phyloP scores from a whole-genome alignment of 345 rosid species.

The Rhodamnia argentea region DNA sequence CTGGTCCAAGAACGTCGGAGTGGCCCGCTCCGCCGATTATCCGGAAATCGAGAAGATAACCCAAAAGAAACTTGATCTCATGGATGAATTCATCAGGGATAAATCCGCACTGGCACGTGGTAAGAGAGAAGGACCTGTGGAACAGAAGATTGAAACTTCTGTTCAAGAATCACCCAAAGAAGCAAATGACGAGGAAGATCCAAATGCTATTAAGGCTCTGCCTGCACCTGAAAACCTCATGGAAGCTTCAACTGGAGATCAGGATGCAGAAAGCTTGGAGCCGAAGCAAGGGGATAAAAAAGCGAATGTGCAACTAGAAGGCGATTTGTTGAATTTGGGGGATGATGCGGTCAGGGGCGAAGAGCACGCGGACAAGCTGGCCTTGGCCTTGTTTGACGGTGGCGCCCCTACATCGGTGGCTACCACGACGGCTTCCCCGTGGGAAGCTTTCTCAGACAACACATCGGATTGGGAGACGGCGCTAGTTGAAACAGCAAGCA shows the following conservation, averaged over 20 bases:
- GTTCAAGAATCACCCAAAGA: neutral
- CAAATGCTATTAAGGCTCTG: constrained; percentile 73
- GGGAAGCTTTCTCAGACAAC: constrained; percentile 70
- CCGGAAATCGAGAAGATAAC: constrained; percentile 94
- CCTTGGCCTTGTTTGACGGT: constrained; percentile 67
- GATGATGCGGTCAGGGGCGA: constrained; percentile 56
- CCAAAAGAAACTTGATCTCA: constrained; percentile 55
- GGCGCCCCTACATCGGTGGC: constrained; percentile 35
- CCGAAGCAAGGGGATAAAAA: constrained; percentile 26
- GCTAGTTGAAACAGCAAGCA: constrained; percentile 75
- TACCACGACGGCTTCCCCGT: constrained; percentile 33
- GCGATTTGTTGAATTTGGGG: constrained; percentile 74
- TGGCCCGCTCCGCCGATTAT: constrained; percentile 81
- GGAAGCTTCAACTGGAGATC: neutral
- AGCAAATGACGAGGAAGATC: constrained; percentile 20
- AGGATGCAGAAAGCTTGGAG: constrained; percentile 4
- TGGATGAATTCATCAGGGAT: constrained; percentile 83
- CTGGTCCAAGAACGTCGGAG: constrained; percentile 75
- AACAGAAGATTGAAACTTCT: neutral
- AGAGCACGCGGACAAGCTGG: constrained; percentile 68
- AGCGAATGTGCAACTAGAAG: constrained; percentile 35
- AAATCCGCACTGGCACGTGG: constrained; percentile 37
- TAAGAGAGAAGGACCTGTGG: neutral
- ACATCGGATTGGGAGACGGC: constrained; percentile 92
- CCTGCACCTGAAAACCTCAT: constrained; percentile 60